These are phyloP conservation scores for Dothiorella sarmentorum DNA, from an alignment of 2,329 filamentous ascomycete species.

Conservation along the genomic window DNA sequence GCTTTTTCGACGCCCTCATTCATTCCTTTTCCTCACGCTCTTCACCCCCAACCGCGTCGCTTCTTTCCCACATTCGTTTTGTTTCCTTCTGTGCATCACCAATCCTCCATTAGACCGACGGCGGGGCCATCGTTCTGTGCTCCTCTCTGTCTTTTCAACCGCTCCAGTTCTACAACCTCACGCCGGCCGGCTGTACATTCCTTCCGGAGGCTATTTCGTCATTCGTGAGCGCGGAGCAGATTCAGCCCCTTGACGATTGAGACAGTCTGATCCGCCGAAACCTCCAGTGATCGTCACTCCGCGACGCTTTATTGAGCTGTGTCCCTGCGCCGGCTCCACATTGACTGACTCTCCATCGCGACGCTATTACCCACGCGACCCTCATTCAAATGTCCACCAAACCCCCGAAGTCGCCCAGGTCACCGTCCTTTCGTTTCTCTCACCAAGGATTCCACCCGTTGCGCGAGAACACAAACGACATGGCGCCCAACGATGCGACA, in stretches of 20 bases:
- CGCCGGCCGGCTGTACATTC: conserved; percentile 8
- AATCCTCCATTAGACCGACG: not conserved
- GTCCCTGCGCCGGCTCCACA: conserved; percentile 10
- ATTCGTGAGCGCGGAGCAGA: conserved; percentile 11
- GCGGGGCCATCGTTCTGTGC: not conserved
- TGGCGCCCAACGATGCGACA: conserved; percentile 51
- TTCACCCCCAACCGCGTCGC: not conserved
- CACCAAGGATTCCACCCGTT: conserved; percentile 37
- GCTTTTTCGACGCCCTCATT: conserved; percentile 14
- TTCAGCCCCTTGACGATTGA: conserved; percentile 14
- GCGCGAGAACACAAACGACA: conserved; percentile 31
- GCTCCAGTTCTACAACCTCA: conserved; percentile 2
- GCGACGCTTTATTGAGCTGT: not conserved
- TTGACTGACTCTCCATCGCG: conserved; percentile 9
- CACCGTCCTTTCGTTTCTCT: conserved; percentile 24
- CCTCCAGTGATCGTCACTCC: not conserved
- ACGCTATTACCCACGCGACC: not conserved
- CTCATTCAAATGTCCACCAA: conserved; percentile 23
- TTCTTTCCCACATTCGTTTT: not conserved
- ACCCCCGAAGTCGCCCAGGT: conserved; percentile 21
- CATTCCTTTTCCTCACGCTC: not conserved
- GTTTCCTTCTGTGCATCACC: not conserved
- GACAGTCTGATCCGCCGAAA: not conserved
- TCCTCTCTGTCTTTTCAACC: not conserved
- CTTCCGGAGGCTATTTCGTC: conserved; percentile 2